These are phyloP conservation scores for Pyrus communis DNA, from an alignment of 306 rosid species.

Conservation along the genomic window DNA sequence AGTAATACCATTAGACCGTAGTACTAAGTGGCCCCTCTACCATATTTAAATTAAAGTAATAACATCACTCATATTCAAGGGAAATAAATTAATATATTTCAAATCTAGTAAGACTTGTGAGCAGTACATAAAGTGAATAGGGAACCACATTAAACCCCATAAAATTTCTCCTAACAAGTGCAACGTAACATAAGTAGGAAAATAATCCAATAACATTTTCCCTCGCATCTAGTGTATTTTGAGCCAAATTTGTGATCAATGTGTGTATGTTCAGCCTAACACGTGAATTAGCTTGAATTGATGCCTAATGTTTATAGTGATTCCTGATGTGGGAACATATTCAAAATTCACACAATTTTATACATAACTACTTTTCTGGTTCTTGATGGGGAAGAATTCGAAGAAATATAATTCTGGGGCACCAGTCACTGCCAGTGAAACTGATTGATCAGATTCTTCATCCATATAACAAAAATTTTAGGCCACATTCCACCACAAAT, in stretches of 20 bases:
- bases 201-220: neutral
- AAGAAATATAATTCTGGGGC: neutral
- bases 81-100: too few species aligned
- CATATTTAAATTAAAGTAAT: too few species aligned
- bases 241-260: too few species aligned
- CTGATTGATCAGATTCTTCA: constrained; percentile 9
- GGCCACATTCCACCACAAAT: neutral
- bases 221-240: neutral
- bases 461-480: neutral
- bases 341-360: neutral
- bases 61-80: too few species aligned
- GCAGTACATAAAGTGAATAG: neutral
- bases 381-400: neutral
- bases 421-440: neutral
- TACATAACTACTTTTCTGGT: neutral
- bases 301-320: neutral
- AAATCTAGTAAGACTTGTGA: neutral
- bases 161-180: neutral
- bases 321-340: neutral
- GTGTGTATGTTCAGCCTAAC: too few species aligned
- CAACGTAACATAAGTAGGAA: neutral
- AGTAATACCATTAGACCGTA: too few species aligned
- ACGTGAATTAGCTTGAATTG: neutral
- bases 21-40: too few species aligned
- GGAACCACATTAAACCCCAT: neutral